Evolutionary conservation across 2,329 filamentous ascomycete species (phyloP).

Genomic region (Talaromyces pinophilus): DNA sequence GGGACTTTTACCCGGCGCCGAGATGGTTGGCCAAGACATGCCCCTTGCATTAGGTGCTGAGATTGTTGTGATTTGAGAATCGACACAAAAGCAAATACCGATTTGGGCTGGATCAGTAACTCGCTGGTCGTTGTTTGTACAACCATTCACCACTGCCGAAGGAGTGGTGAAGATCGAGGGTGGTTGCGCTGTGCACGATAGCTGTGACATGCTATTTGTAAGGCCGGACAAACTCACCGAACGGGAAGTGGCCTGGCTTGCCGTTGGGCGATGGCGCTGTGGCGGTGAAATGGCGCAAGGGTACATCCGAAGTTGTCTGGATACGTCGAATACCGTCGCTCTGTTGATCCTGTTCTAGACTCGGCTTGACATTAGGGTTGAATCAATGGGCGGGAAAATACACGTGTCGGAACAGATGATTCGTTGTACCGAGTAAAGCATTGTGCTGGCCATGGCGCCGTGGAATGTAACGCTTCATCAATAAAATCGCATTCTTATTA

Average conservation of each 20-base stretch:
- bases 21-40: background rate
- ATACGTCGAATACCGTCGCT: background rate
- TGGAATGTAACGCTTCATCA: background rate
- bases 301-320: background rate
- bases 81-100: background rate
- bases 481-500: background rate
- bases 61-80: background rate
- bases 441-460: background rate
- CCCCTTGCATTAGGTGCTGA: slow-evolving; percentile 6
- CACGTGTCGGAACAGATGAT: background rate
- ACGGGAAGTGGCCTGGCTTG: background rate
- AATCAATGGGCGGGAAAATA: background rate
- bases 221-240: background rate
- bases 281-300: slow-evolving; percentile 15
- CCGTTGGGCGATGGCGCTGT: background rate
- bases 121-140: background rate
- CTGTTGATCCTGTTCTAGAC: slow-evolving; percentile 9
- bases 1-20: background rate
- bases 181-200: background rate
- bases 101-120: background rate
- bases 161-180: background rate
- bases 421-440: background rate
- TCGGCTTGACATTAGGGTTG: background rate
- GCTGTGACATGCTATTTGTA: background rate
- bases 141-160: background rate